These are phyloP conservation scores for Fraxinus greggii DNA, from an alignment of 305 asterid species.

Conservation along the genomic window DNA sequence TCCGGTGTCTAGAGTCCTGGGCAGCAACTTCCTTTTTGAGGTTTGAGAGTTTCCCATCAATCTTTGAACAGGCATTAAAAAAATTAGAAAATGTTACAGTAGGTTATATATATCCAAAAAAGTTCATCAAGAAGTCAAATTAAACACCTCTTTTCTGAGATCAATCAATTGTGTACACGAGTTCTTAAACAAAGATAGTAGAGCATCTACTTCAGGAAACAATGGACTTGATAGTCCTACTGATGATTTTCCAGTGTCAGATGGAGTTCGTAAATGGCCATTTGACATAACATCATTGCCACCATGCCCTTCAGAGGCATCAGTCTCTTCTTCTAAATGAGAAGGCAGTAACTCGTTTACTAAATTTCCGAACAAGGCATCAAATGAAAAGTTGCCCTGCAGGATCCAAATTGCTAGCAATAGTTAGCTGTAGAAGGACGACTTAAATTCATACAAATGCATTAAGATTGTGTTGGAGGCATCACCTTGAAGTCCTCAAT, in stretches of 20 bases:
- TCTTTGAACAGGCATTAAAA: constrained; percentile 40
- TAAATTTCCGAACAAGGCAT: constrained; percentile 88
- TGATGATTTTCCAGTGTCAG: constrained; percentile 59
- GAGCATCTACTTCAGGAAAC: constrained; percentile 93
- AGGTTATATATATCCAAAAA: constrained; percentile 16
- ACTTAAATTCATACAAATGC: not conserved
- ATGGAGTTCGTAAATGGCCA: constrained; percentile 67
- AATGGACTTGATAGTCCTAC: constrained; percentile 58
- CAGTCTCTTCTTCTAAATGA: constrained; percentile 74
- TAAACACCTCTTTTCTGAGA: constrained; percentile 77
- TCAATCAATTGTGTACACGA: constrained; percentile 80
- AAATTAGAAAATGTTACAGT: constrained; percentile 25
- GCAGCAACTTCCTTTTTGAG: constrained; percentile 77
- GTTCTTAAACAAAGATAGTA: constrained; percentile 76
- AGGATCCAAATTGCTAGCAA: constrained; percentile 20
- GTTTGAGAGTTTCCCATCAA: constrained; percentile 84
- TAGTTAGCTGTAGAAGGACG: constrained; percentile 29
- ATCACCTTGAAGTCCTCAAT: constrained; percentile 90
- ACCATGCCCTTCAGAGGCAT: constrained; percentile 63
- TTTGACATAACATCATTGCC: constrained; percentile 55
- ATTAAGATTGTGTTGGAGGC: constrained; percentile 13
- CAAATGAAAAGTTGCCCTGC: constrained; percentile 96
- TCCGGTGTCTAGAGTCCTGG: constrained; percentile 91
- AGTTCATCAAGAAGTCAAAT: not conserved
- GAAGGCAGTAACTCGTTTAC: constrained; percentile 87